phyloP scores from a whole-genome alignment of 129 eudicot genomes.

The Mikania micrantha region DNA sequence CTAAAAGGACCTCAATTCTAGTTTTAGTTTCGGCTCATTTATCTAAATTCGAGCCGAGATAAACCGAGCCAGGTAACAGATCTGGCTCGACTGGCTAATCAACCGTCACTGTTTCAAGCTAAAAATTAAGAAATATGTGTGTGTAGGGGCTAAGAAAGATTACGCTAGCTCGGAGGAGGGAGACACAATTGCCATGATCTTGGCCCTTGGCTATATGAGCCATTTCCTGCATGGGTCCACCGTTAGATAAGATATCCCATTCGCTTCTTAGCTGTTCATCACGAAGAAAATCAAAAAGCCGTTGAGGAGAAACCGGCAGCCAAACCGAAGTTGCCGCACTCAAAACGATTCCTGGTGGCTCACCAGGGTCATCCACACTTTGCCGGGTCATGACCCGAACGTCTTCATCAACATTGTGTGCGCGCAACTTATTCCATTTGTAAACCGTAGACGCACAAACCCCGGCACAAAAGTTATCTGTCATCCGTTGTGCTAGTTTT shows the following conservation, averaged over 20 bases:
- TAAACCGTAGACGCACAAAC: constrained; percentile 87
- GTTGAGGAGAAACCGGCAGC: constrained; percentile 83
- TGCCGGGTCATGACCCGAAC: constrained; percentile 93
- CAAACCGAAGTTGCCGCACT: constrained; percentile 98
- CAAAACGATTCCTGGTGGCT: constrained; percentile 88
- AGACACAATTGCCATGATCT: constrained; percentile 91
- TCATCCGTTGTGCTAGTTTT: constrained; percentile 95
- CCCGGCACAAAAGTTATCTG: constrained; percentile 90
- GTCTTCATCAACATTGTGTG: constrained; percentile 69
- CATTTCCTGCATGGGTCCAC: constrained; percentile 99
- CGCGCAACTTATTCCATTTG: constrained; percentile 81
- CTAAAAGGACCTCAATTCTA: no score
- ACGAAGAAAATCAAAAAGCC: constrained; percentile 83
- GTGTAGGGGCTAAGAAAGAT: background rate
- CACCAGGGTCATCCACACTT: constrained; percentile 93
- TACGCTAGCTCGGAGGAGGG: constrained; percentile 97
- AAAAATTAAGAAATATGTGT: no score
- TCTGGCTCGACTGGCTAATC: no score
- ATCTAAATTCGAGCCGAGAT: no score
- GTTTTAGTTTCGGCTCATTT: no score
- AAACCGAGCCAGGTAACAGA: no score
- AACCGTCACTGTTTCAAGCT: background rate
- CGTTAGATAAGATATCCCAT: constrained; percentile 97
- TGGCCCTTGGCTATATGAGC: constrained; percentile 96
- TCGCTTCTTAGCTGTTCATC: constrained; percentile 85